These are phyloP conservation scores for Leptomonas seymouri DNA, from an alignment of 208 protist genomes.

Conservation along the genomic window DNA sequence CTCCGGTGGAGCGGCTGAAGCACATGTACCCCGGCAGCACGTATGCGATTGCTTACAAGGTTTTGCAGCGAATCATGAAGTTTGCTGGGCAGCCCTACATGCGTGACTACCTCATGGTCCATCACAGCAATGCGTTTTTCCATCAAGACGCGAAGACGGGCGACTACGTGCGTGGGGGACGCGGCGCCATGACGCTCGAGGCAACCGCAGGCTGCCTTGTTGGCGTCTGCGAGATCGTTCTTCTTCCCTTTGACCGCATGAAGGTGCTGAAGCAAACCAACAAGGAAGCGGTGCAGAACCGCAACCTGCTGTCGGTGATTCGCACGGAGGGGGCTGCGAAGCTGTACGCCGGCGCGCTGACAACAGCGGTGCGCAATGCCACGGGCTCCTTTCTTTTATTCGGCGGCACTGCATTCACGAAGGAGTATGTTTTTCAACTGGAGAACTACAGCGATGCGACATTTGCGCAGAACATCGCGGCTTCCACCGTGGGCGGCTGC, in stretches of 20 bases:
- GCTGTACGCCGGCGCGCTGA: conserved; percentile 60
- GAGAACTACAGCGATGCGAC: conserved; percentile 68
- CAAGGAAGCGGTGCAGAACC: conserved; percentile 40
- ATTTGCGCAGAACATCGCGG: conserved; percentile 67
- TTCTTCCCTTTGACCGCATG: conserved; percentile 84
- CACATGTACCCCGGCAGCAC: conserved; percentile 77
- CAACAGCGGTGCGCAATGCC: conserved; percentile 67
- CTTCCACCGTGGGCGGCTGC: conserved; percentile 64
- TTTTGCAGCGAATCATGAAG: conserved; percentile 77
- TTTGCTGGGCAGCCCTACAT: conserved; percentile 82
- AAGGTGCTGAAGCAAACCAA: conserved; percentile 84
- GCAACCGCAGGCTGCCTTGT: conserved; percentile 58
- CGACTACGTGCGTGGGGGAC: conserved; percentile 25
- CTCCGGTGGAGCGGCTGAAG: conserved; percentile 40
- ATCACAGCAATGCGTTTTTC: conserved; percentile 47
- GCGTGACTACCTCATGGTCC: conserved; percentile 57
- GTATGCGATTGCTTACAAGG: conserved; percentile 81
- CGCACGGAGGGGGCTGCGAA: conserved; percentile 41
- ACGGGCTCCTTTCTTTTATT: conserved; percentile 74
- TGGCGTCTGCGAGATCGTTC: conserved; percentile 58
- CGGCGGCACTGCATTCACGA: conserved; percentile 69
- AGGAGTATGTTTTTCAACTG: conserved; percentile 68
- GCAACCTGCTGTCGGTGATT: conserved; percentile 40
- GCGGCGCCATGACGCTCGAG: conserved; percentile 53
- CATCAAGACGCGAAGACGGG: conserved; percentile 15